Conservation (phyloP, 768 basidiomycete genomes). For the Filobasidium floriforme region DNA sequence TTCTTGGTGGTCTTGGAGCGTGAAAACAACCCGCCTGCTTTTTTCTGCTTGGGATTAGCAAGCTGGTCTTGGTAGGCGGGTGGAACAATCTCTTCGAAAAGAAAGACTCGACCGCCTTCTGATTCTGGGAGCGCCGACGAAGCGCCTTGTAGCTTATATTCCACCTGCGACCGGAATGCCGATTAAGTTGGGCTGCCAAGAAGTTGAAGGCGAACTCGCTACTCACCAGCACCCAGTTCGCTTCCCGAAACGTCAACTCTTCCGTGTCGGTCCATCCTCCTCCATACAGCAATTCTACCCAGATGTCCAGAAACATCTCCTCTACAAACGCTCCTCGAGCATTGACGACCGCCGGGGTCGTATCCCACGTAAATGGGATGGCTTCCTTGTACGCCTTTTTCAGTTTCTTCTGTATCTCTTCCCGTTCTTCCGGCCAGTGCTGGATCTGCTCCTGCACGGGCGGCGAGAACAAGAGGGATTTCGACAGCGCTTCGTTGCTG, state of each 20-base stretch:
- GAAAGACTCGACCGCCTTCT: conserved; percentile 66
- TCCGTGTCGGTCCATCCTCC: conserved; percentile 74
- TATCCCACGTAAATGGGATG: conserved; percentile 88
- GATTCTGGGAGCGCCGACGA: conserved; percentile 26
- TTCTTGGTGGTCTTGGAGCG: conserved; percentile 17
- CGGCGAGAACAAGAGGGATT: conserved; percentile 70
- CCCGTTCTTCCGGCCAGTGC: conserved; percentile 66
- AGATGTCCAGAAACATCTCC: conserved; percentile 77
- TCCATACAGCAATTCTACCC: conserved; percentile 46
- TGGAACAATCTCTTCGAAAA: conserved; percentile 93
- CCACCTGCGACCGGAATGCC: conserved; percentile 35
- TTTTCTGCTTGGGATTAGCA: conserved; percentile 32
- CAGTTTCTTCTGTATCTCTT: conserved; percentile 66
- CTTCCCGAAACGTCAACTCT: conserved; percentile 72
- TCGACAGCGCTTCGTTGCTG: conserved; percentile 63
- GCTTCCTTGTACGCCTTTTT: conserved; percentile 73
- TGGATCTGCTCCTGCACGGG: conserved; percentile 57
- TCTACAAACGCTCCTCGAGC: conserved; percentile 53
- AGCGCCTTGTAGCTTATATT: conserved; percentile 57
- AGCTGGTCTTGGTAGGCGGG: conserved; percentile 40
- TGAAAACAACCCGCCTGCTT: conserved; percentile 23
- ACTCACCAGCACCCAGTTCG: conserved; percentile 85
- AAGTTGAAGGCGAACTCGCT: background rate
- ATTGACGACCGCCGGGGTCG: conserved; percentile 69
- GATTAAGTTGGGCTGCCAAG: background rate